Base-by-base conservation (phyloP, 1,284 basidiomycete genomes). In the Inonotus obliquus region DNA sequence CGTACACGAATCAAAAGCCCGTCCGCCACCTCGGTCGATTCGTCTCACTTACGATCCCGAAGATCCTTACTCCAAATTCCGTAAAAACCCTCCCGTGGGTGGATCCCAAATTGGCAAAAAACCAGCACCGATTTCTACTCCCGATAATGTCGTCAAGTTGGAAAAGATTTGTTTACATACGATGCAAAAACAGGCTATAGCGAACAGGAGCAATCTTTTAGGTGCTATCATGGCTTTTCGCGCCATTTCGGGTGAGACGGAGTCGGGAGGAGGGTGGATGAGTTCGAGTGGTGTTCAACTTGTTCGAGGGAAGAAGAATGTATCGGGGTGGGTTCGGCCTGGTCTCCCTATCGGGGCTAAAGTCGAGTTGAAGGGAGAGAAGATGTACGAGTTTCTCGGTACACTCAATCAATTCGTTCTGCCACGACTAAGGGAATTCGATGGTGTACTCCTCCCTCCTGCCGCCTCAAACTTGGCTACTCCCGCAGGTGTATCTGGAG, bases 301-400 rank as follows among this genome's bases (percentile, higher is more conserved):
- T 61, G 83, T 94, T 56, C 77, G 78, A 41, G 91, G 91, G 1
- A 88, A 87, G 67, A 92, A 89, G 69, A 85, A 87, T 47, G 87
- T 94, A 23, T 89, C 92, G 13, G 87, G 89, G 0, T 98, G 94
- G 91, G 83, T 96, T 39, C 82, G 96, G 32, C 85, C 86, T 0
- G 91, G 92, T 25, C 77, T 93, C 67, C 94, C 96, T 0, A 78
- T 92, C 32, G 93, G 94, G 61, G 92, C 86, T 66, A 94, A 95
- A 77, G 94, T 98, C 65, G 91, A 93, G 69, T 76, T 99, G 67
- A 86, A 86, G 69, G 96, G 94, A 9, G 87, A 91, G 55, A 85
- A 88, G 65, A 98, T 98, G 89, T 98, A 94, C 79, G 90, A 94
- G 69, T 98, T 99, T 75, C 77, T 99, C 63, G 87, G 89, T 65